Base-by-base conservation (phyloP, 78 protist genomes). In the Dictyostelium brefeldianum region DNA sequence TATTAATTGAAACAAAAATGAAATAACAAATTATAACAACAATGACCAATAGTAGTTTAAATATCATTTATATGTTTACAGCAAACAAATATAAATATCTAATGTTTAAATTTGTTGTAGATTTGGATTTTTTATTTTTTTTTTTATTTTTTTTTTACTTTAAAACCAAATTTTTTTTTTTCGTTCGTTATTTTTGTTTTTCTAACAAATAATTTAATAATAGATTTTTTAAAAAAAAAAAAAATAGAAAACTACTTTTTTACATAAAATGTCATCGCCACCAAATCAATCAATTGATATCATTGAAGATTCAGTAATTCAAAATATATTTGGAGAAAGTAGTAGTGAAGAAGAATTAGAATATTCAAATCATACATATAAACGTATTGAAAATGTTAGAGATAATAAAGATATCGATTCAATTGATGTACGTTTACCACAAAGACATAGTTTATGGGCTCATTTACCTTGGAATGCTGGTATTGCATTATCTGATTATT, bases 391-490 rank as follows among this genome's bases (percentile, higher is more conserved):
- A 71, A 41, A 51, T 14, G 12, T 25, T 51, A 53, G 14, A 54
- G 47, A 80, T 56, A 71, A 84, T 74, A 5, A 4, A 25, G 81
- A 71, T 59, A 25, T 74, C 0, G 75, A 48, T 74, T 47, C 59
- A 41, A 25, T 84, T 41, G 22, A 5, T 14, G 92, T 84, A 31
- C 43, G 92, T 46, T 48, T 84, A 22, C 50, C 92, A 46, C 92
- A 84, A 62, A 84, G 31, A 53, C 92, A 84, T 59, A 73, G 82
- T 57, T 59, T 84, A 27, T 84, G 92, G 92, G 92, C 92, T 56
- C 92, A 84, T 84, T 74, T 84, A 59, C 59, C 80, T 1, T 84
- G 92, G 92, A 83, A 84, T 47, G 92, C 92, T n/a, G 81, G 83
- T 74, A 54, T 84, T 47, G 92, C 92, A 12, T 29, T 84, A 12